These are phyloP conservation scores for Gonapodya sp. DNA, from an alignment of 192 early-diverging fungal species.

Conservation along the genomic window DNA sequence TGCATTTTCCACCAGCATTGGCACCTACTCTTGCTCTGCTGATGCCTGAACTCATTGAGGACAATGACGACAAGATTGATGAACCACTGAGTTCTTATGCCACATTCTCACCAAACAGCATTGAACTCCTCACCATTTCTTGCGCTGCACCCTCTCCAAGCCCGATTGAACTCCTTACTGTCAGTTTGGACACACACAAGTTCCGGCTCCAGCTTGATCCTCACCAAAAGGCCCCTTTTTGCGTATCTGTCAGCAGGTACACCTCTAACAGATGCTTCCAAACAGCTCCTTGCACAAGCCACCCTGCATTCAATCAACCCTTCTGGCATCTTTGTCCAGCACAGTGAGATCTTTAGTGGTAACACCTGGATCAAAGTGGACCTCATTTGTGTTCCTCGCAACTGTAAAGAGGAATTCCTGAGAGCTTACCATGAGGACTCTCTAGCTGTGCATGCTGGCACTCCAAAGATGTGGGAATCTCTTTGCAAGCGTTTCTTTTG, in stretches of 20 bases:
- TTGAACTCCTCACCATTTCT: not conserved
- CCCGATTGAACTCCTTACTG: no score
- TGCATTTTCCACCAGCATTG: not conserved
- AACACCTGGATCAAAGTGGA: not conserved
- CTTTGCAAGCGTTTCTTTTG: no score
- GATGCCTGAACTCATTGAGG: not conserved
- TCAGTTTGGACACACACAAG: not conserved
- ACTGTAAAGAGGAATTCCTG: not conserved
- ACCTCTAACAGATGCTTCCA: no score
- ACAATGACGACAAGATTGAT: not conserved
- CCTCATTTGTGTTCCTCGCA: not conserved
- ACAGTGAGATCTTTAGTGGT: not conserved
- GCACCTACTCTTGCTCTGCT: no score
- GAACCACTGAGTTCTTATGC: not conserved
- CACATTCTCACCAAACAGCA: not conserved
- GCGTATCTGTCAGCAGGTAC: not conserved
- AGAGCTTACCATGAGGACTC: no score
- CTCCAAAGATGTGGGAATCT: no score
- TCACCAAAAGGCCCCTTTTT: not conserved
- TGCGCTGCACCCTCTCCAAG: no score
- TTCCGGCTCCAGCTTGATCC: not conserved
- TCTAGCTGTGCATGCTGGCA: no score
- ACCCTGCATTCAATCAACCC: not conserved
- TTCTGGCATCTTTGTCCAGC: not conserved
- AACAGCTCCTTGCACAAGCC: not conserved